Conservation (phyloP, 495 filamentous ascomycete genomes). For the Annulohypoxylon stygium region DNA sequence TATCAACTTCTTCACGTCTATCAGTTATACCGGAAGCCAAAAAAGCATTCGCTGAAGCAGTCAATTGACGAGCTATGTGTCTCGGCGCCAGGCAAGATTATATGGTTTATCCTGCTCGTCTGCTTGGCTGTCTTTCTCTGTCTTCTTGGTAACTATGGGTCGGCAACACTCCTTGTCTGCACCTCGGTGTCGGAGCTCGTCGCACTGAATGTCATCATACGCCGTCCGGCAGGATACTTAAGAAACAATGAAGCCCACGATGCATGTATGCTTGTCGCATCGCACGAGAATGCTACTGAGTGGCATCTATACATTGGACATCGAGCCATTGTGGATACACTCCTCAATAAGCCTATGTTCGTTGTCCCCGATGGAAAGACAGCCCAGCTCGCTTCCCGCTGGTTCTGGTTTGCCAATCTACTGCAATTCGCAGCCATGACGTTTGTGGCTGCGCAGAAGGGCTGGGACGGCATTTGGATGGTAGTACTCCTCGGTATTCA, state of each 20-base stretch:
- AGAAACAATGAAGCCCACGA: neutral
- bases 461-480: neutral
- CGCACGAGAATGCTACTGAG: neutral
- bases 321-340: neutral
- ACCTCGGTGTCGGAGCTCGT: neutral
- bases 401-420: neutral
- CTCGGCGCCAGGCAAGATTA: neutral
- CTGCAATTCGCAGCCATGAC: neutral
- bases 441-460: neutral
- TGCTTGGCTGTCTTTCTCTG: neutral
- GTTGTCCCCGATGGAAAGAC: neutral
- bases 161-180: neutral
- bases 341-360: neutral
- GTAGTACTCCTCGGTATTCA: neutral
- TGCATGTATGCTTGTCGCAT: neutral
- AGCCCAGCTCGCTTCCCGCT: neutral
- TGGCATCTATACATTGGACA: neutral
- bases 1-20: neutral
- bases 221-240: neutral
- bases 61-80: neutral
- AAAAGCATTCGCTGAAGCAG: neutral
- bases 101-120: neutral
- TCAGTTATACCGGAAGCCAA: neutral
- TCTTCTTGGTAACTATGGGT: neutral
- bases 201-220: neutral